phyloP scores from a whole-genome alignment of 345 rosid genomes.

The Salix udensis region DNA sequence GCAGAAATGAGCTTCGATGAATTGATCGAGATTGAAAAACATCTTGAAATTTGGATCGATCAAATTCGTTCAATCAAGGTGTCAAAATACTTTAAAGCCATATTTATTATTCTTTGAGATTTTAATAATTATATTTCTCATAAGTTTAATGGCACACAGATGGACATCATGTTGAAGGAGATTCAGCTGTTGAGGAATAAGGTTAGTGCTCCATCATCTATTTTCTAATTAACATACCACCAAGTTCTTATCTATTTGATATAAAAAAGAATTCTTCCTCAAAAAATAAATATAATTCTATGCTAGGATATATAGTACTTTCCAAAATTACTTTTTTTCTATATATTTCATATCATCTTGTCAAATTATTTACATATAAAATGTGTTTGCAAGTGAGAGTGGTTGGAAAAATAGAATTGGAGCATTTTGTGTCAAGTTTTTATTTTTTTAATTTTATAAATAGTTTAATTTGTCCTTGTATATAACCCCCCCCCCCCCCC shows the following conservation, averaged over 20 bases:
- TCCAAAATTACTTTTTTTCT: too few relatives aligned
- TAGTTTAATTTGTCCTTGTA: too few relatives aligned
- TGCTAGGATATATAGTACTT: background rate
- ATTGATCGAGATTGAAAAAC: slow-evolving; percentile 67
- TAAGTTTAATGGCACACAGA: slow-evolving; percentile 33
- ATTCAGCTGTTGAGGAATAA: slow-evolving; percentile 71
- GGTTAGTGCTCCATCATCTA: slow-evolving; percentile 28
- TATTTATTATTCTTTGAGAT: background rate
- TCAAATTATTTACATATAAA: too few relatives aligned
- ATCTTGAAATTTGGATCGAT: slow-evolving; percentile 79
- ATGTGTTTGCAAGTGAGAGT: too few relatives aligned
- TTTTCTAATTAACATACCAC: too few relatives aligned
- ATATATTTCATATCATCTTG: background rate
- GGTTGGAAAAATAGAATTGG: too few relatives aligned
- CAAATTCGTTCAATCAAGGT: slow-evolving; percentile 89
- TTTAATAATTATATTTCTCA: background rate
- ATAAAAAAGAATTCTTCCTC: too few relatives aligned
- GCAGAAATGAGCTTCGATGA: slow-evolving; percentile 70
- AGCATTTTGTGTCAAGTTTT: too few relatives aligned
- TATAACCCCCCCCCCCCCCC: too few relatives aligned
- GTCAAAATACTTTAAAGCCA: background rate
- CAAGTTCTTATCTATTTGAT: too few relatives aligned
- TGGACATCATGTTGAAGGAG: slow-evolving; percentile 77
- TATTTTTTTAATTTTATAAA: too few relatives aligned
- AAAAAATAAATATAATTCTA: background rate